phyloP scores from a whole-genome alignment of 2,329 filamentous ascomycete genomes.

The Hansfordia pulvinata region DNA sequence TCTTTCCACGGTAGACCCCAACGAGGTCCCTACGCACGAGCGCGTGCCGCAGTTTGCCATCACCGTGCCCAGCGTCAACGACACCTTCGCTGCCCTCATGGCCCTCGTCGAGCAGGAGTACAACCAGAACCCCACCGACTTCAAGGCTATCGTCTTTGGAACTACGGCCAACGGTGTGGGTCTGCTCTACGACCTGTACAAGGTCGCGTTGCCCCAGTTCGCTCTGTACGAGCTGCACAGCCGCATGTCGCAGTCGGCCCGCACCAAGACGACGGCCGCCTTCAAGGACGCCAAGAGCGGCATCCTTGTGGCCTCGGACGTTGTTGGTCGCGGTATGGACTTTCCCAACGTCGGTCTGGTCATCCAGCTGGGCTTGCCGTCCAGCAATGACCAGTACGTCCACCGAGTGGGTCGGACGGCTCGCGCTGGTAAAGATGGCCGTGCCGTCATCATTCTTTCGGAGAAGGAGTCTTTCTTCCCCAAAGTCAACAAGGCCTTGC shows the following conservation, averaged over 20 bases:
- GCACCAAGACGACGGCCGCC: slow-evolving; percentile 46
- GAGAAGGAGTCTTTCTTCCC: slow-evolving; percentile 36
- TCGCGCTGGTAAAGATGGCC: slow-evolving; percentile 48
- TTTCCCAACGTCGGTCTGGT: slow-evolving; percentile 57
- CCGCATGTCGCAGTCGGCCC: slow-evolving; percentile 33
- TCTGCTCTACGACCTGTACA: slow-evolving; percentile 33
- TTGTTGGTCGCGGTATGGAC: slow-evolving; percentile 60
- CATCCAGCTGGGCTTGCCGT: slow-evolving; percentile 47
- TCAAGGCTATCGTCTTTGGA: slow-evolving; percentile 80
- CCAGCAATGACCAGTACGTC: slow-evolving; percentile 49
- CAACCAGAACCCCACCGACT: slow-evolving; percentile 26
- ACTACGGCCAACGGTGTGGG: slow-evolving; percentile 42
- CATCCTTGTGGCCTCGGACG: slow-evolving; percentile 56
- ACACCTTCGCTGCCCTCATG: slow-evolving; percentile 46
- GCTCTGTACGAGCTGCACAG: slow-evolving; percentile 34
- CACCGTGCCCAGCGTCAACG: slow-evolving; percentile 53
- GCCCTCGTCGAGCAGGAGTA: slow-evolving; percentile 37
- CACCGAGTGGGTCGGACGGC: slow-evolving; percentile 55
- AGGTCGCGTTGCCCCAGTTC: slow-evolving; percentile 11
- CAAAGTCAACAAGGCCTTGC: too few species aligned
- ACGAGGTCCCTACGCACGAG: slow-evolving; percentile 66
- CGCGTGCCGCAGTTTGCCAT: slow-evolving; percentile 62
- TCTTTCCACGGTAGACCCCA: slow-evolving; percentile 63
- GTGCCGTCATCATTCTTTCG: slow-evolving; percentile 46
- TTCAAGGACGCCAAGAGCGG: slow-evolving; percentile 36